Conservation (phyloP, 1,139 yeast genomes). For the Lodderomyces oxycetoniae region DNA sequence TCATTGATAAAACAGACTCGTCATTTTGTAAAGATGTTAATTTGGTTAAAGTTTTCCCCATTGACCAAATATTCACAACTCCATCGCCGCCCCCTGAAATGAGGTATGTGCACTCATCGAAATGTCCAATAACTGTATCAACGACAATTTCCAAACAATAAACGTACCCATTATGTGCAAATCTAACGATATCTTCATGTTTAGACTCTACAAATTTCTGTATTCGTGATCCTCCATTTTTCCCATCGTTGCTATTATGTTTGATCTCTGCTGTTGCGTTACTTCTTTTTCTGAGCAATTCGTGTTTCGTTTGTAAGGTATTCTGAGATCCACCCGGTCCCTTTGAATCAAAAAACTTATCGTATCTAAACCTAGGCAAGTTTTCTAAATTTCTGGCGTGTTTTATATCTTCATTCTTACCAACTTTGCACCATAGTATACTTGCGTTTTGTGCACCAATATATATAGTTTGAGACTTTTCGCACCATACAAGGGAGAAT, state of each 20-base stretch:
- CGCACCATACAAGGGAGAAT: conserved; percentile 74
- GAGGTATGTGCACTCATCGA: conserved; percentile 15
- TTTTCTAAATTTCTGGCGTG: conserved; percentile 23
- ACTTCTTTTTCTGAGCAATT: conserved; percentile 20
- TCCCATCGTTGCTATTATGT: background rate
- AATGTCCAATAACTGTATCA: conserved; percentile 16
- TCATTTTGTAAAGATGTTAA: conserved; percentile 55
- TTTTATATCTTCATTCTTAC: conserved; percentile 9
- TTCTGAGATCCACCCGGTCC: conserved; percentile 72
- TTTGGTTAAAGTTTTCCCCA: conserved; percentile 15
- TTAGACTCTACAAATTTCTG: conserved; percentile 60
- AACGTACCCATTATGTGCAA: conserved; percentile 90
- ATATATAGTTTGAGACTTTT: conserved; percentile 55
- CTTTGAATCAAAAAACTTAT: conserved; percentile 82
- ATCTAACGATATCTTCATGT: conserved; percentile 57
- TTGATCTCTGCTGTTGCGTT: conserved; percentile 4
- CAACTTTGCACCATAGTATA: conserved; percentile 61
- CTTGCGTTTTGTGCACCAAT: conserved; percentile 93
- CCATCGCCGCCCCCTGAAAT: conserved; percentile 89
- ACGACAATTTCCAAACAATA: conserved; percentile 57
- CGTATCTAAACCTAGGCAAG: conserved; percentile 77
- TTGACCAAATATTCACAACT: conserved; percentile 67
- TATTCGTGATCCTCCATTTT: conserved; percentile 9
- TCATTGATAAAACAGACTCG: conserved; percentile 66
- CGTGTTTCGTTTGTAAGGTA: conserved; percentile 30